A percentile compares a stretch with the other conserved stretches of the same genome.
Conservation (phyloP, 2,329 filamentous ascomycete species). For the Arthrobotrys conoides region DNA sequence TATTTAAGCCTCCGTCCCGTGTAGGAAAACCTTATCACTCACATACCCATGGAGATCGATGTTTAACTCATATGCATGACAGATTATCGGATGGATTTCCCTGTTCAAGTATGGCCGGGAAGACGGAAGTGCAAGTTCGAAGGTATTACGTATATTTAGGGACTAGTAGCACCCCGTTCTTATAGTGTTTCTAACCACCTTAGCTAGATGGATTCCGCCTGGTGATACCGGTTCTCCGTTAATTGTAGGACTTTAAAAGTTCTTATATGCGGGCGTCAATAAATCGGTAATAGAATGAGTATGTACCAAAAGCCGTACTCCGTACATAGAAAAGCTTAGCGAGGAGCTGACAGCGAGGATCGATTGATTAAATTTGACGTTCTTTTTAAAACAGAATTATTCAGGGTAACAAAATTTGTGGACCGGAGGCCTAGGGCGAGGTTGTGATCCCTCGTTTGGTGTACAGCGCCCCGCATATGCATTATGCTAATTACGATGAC, state of each 20-base stretch:
- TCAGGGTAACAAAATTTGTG: neutral
- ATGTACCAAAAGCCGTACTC: no score
- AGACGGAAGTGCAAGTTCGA: neutral
- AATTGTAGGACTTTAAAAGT: neutral
- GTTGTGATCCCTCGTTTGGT: neutral
- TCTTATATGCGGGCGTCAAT: neutral
- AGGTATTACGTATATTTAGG: neutral
- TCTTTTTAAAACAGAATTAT: neutral
- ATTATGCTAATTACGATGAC: neutral
- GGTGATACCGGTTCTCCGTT: neutral
- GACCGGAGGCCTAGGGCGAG: neutral
- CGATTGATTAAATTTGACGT: no score
- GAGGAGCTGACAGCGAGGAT: neutral
- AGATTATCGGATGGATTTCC: conserved; percentile 1
- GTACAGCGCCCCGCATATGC: conserved; percentile 8
- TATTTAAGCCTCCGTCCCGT: neutral
- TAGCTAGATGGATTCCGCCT: no score
- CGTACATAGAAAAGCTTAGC: neutral
- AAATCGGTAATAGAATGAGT: neutral
- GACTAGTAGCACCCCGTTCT: neutral
- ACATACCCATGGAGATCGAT: neutral
- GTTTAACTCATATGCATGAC: neutral
- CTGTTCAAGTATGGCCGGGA: neutral
- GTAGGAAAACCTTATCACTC: neutral
- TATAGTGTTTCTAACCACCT: neutral